Conservation (phyloP, 2,329 filamentous ascomycete genomes). For the Alternaria viburni region DNA sequence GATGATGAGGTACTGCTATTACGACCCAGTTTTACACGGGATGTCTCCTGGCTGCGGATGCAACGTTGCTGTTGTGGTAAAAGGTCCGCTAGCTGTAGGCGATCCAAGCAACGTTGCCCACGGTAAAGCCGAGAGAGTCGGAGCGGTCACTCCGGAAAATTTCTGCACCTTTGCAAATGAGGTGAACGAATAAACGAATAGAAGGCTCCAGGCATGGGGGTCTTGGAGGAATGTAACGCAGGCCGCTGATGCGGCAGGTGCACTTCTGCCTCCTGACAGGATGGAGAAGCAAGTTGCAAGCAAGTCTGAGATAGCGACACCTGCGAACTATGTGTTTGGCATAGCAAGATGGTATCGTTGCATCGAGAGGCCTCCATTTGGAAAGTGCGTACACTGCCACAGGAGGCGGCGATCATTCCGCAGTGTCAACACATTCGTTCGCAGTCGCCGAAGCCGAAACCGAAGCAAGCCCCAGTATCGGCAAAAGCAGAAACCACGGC, state of each 20-base stretch:
- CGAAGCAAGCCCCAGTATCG: not conserved
- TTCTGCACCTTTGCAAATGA: not conserved
- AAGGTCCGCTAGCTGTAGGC: not conserved
- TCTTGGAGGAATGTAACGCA: not conserved
- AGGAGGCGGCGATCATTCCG: not conserved
- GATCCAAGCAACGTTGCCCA: not conserved
- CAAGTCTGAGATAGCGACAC: not conserved
- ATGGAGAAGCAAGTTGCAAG: not conserved
- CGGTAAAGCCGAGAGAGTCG: not conserved
- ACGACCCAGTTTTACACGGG: not conserved
- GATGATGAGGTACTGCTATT: not conserved
- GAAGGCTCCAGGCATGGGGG: not conserved
- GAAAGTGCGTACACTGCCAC: not conserved
- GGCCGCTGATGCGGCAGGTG: not conserved
- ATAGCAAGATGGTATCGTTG: not conserved
- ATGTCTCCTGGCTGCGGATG: not conserved
- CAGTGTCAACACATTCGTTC: not conserved
- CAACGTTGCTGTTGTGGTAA: constrained; percentile 4
- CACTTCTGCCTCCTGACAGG: not conserved
- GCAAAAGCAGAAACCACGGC: constrained; percentile 3
- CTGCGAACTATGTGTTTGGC: not conserved
- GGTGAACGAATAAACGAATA: not conserved
- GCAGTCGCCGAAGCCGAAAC: not conserved
- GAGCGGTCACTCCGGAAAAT: not conserved
- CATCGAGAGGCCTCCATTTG: not conserved